Evolutionary conservation across 2,329 filamentous ascomycete genomes (phyloP).

Genomic region (Phaeosphaeriaceae sp.): DNA sequence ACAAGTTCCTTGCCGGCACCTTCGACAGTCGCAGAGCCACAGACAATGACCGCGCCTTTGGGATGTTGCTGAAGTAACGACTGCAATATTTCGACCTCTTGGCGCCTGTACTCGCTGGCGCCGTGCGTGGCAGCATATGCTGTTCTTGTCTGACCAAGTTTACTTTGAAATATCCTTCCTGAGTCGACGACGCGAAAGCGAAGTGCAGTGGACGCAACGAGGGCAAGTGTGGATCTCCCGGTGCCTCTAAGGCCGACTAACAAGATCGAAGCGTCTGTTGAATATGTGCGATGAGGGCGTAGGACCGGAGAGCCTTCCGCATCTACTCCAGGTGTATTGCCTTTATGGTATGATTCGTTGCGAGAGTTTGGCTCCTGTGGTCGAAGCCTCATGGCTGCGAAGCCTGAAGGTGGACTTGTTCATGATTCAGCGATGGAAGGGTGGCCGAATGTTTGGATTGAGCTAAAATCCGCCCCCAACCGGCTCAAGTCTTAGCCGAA

Average conservation of each 20-base stretch:
- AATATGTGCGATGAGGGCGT: background rate
- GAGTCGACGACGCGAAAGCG: constrained; percentile 73
- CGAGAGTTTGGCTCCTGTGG: background rate
- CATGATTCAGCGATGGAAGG: background rate
- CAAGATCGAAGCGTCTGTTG: constrained; percentile 72
- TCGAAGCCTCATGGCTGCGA: background rate
- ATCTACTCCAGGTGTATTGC: background rate
- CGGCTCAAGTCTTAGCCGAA: background rate
- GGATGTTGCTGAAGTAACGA: constrained; percentile 66
- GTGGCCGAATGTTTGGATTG: background rate
- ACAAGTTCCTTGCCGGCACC: constrained; percentile 68
- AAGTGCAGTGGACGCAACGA: constrained; percentile 77
- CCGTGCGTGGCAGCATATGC: constrained; percentile 71
- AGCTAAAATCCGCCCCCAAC: background rate
- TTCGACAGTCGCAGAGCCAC: constrained; percentile 74
- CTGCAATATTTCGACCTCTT: constrained; percentile 69
- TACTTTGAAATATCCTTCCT: constrained; percentile 72
- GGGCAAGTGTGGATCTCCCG: constrained; percentile 77
- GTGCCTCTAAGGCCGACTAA: constrained; percentile 76
- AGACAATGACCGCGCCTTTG: constrained; percentile 73
- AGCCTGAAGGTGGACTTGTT: background rate
- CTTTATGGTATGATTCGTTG: background rate
- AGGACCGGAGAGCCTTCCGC: background rate
- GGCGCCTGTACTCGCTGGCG: constrained; percentile 67
- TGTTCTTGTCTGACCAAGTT: constrained; percentile 67